These are phyloP conservation scores for Pisolithus marmoratus DNA, from an alignment of 768 basidiomycete genomes.

Conservation along the genomic window DNA sequence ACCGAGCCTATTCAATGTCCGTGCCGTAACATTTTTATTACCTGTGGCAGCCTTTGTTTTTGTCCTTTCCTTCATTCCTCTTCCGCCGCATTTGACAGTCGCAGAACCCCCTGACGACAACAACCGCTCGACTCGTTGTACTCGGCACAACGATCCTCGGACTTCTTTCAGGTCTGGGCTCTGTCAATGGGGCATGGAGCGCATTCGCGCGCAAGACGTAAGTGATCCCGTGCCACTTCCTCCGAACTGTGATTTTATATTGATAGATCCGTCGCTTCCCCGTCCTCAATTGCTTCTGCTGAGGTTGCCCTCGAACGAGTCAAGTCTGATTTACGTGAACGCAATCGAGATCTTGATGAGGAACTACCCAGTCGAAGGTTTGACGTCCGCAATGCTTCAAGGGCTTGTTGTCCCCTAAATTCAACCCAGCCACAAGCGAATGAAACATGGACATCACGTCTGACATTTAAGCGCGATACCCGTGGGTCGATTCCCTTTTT, in stretches of 20 bases:
- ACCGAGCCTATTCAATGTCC: conserved; percentile 19
- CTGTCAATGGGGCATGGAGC: conserved; percentile 60
- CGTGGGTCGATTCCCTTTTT: conserved; percentile 19
- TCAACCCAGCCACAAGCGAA: conserved; percentile 21
- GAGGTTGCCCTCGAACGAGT: conserved; percentile 57
- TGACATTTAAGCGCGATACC: conserved; percentile 26
- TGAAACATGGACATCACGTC: conserved; percentile 24
- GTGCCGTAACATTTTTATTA: conserved; percentile 27
- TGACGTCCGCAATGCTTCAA: not conserved
- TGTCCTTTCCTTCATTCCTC: conserved; percentile 59
- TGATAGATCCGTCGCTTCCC: conserved; percentile 19
- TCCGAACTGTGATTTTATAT: conserved; percentile 2
- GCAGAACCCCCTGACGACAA: conserved; percentile 40
- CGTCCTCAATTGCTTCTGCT: conserved; percentile 38
- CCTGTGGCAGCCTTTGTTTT: conserved; percentile 54
- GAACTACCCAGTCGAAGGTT: conserved; percentile 22
- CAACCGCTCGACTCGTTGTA: conserved; percentile 61
- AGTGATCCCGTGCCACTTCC: conserved; percentile 12
- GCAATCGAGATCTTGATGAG: conserved; percentile 22
- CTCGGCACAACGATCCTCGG: conserved; percentile 79
- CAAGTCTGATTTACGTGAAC: conserved; percentile 48
- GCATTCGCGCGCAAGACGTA: conserved; percentile 19
- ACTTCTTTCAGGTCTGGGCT: conserved; percentile 73
- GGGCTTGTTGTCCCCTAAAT: conserved; percentile 1
- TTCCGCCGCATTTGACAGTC: conserved; percentile 47